A percentile compares a stretch with the other conserved stretches of the same genome.
phyloP scores from a whole-genome alignment of 495 filamentous ascomycete species.

The Entonaema liquescens region DNA sequence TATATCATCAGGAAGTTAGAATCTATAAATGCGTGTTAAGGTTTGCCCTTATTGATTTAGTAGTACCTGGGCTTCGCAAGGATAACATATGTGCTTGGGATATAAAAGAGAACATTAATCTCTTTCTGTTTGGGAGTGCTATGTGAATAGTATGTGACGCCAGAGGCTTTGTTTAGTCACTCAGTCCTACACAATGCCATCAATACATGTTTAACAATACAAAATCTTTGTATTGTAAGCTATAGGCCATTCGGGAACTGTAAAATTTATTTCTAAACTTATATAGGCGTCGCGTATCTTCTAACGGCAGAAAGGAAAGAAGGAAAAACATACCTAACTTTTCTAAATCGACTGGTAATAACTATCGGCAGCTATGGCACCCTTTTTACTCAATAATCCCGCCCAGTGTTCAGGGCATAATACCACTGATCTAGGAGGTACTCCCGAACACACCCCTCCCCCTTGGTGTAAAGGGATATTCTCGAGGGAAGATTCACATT shows the following conservation, averaged over 20 bases:
- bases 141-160: not conserved
- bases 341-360: not conserved
- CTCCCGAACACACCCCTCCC: not conserved
- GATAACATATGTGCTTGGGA: not conserved
- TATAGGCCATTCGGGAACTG: not conserved
- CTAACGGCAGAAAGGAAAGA: not conserved
- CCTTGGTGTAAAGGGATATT: not conserved
- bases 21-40: no score
- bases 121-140: not conserved
- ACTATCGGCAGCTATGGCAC: not conserved
- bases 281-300: not conserved
- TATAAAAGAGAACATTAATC: not conserved
- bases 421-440: not conserved
- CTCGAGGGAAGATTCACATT: not conserved
- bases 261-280: not conserved
- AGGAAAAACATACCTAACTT: not conserved
- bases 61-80: not conserved
- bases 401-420: not conserved
- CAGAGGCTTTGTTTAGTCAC: not conserved
- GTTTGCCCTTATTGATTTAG: no score
- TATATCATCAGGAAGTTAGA: no score
- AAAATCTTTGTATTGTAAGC: not conserved
- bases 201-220: not conserved
- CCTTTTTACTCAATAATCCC: not conserved
- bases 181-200: not conserved